phyloP scores from a whole-genome alignment of 2,329 filamentous ascomycete species.

The Cercospora janseana region DNA sequence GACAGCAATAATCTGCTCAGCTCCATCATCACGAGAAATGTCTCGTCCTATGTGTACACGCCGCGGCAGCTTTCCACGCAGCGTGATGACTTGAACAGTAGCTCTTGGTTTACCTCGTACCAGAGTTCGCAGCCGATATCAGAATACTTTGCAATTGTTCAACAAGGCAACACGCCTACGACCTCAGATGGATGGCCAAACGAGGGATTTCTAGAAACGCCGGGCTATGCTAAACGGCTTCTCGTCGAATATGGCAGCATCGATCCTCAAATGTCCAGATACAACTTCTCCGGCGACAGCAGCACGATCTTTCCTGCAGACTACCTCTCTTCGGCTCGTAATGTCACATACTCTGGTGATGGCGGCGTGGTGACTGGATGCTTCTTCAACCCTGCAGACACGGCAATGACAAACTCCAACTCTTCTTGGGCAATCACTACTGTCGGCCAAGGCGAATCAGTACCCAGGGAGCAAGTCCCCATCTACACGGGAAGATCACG shows the following conservation, averaged over 20 bases:
- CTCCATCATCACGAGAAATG: slow-evolving; percentile 47
- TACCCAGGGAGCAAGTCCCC: slow-evolving; percentile 7
- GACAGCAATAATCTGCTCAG: slow-evolving; percentile 46
- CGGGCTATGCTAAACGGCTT: slow-evolving; percentile 51
- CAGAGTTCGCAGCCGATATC: slow-evolving; percentile 47
- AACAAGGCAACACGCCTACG: slow-evolving; percentile 38
- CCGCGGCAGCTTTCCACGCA: slow-evolving; percentile 51
- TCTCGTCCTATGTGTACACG: slow-evolving; percentile 56
- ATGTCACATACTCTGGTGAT: slow-evolving; percentile 38
- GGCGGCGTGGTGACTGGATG: slow-evolving; percentile 54
- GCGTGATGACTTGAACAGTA: slow-evolving; percentile 54
- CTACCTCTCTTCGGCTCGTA: slow-evolving; percentile 44
- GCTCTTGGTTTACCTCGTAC: slow-evolving; percentile 52
- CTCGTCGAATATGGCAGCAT: slow-evolving; percentile 56
- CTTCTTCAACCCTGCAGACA: slow-evolving; percentile 48
- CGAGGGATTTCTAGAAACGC: slow-evolving; percentile 57
- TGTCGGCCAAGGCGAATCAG: slow-evolving; percentile 18
- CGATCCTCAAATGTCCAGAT: slow-evolving; percentile 56
- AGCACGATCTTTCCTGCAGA: slow-evolving; percentile 52
- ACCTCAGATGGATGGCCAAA: slow-evolving; percentile 64
- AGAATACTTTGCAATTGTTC: slow-evolving; percentile 52
- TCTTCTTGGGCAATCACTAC: slow-evolving; percentile 53
- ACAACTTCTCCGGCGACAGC: slow-evolving; percentile 55
- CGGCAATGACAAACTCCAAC: slow-evolving; percentile 46
- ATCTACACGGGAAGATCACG: slow-evolving; percentile 28